Evolutionary conservation across 106 monocot genomes (phyloP), one percentile per base, ranked within the genome.

Genomic region (Chionographis japonica): DNA sequence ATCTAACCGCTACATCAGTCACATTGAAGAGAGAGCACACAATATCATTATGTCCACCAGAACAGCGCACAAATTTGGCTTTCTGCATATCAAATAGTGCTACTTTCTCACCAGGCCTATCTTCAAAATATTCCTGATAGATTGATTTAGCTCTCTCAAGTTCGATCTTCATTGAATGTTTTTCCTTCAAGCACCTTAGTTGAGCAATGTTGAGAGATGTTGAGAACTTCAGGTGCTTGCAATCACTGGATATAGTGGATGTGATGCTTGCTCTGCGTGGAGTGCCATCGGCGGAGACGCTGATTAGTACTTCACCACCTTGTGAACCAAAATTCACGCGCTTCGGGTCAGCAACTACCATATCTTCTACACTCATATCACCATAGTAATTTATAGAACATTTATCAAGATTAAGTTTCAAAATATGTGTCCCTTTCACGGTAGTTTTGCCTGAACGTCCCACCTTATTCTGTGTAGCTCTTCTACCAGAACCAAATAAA

Each of bases 261-360:
- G 63, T 60, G 57, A 98, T 79, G 50, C 61, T 83, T 73, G 98
- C 98, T 27, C 40, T 79, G 13, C 98, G 93, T 42, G 84, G 80
- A 27, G 75, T 82, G 52, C 98, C 93, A 76, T 98, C 85, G 65
- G 84, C 73, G 76, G 79, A 86, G 35, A 75, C 70, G 73, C 42
- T 85, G 56, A 93, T 77, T 18, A 90, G 42, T 39, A 73, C 69
- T 73, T 62, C 68, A 67, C 98, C 98, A 63, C 98, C 93, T 68
- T 93, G 89, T 54, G 87, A 93, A 74, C 98, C 98, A 79, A 79
- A 98, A 72, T 98, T 93, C 38, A 90, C 93, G 55, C 87, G 89
- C 65, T 98, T 98, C 50, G 98, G 93, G 56, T 98, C 98, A 61
- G 74, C 66, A 74, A 98, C 79, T 62, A 79, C 69, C 73, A 85